Percentiles rank a stretch among this genome's conserved stretches.
phyloP scores from a whole-genome alignment of 257 asterid genomes.

The Plantago elongata region DNA sequence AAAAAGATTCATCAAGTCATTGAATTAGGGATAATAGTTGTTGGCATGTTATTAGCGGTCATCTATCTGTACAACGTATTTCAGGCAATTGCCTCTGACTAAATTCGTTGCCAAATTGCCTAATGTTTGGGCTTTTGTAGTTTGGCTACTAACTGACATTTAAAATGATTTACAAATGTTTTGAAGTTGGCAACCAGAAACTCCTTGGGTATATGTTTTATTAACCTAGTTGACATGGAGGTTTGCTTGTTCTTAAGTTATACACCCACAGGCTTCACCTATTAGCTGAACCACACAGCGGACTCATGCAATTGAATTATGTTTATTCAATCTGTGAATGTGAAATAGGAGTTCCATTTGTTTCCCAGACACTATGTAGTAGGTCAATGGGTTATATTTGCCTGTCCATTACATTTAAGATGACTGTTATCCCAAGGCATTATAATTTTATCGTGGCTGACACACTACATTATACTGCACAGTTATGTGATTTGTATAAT shows the following conservation, averaged over 20 bases:
- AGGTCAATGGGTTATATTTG: neutral
- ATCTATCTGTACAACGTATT: neutral
- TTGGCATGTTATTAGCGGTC: neutral
- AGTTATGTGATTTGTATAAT: slow-evolving; percentile 65
- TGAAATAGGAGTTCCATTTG: too few relatives aligned
- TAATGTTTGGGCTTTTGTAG: neutral
- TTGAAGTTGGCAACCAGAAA: neutral
- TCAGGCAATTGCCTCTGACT: neutral
- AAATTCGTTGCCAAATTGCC: neutral
- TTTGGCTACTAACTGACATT: neutral
- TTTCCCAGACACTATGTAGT: neutral
- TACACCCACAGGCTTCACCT: too few relatives aligned
- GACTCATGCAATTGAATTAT: too few relatives aligned
- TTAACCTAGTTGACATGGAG: too few relatives aligned
- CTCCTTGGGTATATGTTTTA: too few relatives aligned
- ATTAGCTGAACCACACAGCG: too few relatives aligned
- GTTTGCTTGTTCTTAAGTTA: too few relatives aligned
- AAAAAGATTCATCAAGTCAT: neutral
- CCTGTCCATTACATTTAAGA: neutral
- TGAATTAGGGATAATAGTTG: neutral
- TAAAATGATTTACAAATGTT: neutral
- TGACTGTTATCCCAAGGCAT: slow-evolving; percentile 8
- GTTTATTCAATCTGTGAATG: too few relatives aligned
- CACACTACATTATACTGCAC: slow-evolving; percentile 22
- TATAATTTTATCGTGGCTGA: slow-evolving; percentile 22